phyloP scores from a whole-genome alignment of 2,329 filamentous ascomycete species.

The Fusarium cyanostomum region DNA sequence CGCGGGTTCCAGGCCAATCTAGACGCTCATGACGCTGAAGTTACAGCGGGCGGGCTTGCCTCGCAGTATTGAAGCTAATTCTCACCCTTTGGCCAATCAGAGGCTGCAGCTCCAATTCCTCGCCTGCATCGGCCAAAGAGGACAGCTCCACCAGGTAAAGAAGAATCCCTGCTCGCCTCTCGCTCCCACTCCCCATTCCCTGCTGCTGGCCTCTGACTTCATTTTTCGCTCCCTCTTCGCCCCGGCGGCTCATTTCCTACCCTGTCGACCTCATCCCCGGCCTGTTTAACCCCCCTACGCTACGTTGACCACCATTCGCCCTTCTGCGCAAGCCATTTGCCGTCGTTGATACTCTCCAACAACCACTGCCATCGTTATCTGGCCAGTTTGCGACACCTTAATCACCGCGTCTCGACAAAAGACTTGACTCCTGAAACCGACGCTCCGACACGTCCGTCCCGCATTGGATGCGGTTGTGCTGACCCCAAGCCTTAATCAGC shows the following conservation, averaged over 20 bases:
- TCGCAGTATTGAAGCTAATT: not conserved
- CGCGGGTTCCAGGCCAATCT: not conserved
- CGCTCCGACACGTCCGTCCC: not conserved
- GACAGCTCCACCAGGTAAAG: not conserved
- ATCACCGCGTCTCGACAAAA: not conserved
- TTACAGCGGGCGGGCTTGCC: conserved; percentile 1
- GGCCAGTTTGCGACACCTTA: conserved; percentile 5
- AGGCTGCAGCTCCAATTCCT: not conserved
- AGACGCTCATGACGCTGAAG: not conserved
- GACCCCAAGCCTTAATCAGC: conserved; percentile 20
- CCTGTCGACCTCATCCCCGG: conserved; percentile 8
- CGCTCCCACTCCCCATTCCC: not conserved
- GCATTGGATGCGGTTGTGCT: conserved; percentile 19
- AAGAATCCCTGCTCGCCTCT: conserved; percentile 6
- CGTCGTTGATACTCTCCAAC: not conserved
- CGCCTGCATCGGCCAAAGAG: not conserved
- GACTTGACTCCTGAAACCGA: not conserved
- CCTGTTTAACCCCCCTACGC: not conserved
- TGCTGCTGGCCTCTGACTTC: conserved; percentile 21
- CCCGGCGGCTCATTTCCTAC: conserved; percentile 33
- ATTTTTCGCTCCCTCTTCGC: conserved; percentile 6
- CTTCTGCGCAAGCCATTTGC: not conserved
- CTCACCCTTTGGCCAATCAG: not conserved
- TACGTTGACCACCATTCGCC: not conserved
- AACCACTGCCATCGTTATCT: not conserved